A percentile compares a stretch with the other conserved stretches of the same genome.
phyloP scores from a whole-genome alignment of 2,329 filamentous ascomycete species.

The Calonectria pauciramosa region DNA sequence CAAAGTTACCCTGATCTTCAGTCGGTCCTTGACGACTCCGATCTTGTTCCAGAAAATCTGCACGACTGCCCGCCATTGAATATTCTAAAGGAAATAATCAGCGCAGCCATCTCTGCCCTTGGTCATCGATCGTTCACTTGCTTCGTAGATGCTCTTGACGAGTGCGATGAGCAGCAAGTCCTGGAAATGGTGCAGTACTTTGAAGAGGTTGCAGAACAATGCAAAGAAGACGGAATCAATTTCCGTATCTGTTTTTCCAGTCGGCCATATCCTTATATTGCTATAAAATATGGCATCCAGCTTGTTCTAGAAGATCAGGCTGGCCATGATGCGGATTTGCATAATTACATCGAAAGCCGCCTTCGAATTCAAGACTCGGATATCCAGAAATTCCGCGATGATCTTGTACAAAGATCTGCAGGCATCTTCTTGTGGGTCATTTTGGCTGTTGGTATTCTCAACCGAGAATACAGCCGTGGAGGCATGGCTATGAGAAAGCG shows the following conservation, averaged over 20 bases:
- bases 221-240: slow-evolving; percentile 28
- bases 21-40: slow-evolving; percentile 43
- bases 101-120: slow-evolving; percentile 38
- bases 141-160: no score
- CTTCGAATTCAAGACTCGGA: slow-evolving; percentile 38
- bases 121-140: no score
- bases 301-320: slow-evolving; percentile 52
- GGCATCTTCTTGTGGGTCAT: slow-evolving; percentile 62
- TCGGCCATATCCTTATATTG: slow-evolving; percentile 61
- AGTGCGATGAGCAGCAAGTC: no score
- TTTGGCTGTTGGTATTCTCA: no score
- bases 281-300: slow-evolving; percentile 41
- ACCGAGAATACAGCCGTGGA: slow-evolving; percentile 46
- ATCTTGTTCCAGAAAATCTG: accelerated
- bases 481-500: slow-evolving; percentile 39
- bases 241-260: slow-evolving; percentile 60
- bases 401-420: slow-evolving; percentile 53
- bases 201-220: slow-evolving; percentile 38
- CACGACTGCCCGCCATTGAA: slow-evolving; percentile 15
- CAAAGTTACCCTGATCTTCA: slow-evolving; percentile 50
- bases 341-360: slow-evolving; percentile 46
- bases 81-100: slow-evolving; percentile 41
- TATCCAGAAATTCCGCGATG: slow-evolving; percentile 8
- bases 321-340: slow-evolving; percentile 54
- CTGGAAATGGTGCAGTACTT: no score